phyloP scores from a whole-genome alignment of 768 basidiomycete genomes.

The Epithele typhae region DNA sequence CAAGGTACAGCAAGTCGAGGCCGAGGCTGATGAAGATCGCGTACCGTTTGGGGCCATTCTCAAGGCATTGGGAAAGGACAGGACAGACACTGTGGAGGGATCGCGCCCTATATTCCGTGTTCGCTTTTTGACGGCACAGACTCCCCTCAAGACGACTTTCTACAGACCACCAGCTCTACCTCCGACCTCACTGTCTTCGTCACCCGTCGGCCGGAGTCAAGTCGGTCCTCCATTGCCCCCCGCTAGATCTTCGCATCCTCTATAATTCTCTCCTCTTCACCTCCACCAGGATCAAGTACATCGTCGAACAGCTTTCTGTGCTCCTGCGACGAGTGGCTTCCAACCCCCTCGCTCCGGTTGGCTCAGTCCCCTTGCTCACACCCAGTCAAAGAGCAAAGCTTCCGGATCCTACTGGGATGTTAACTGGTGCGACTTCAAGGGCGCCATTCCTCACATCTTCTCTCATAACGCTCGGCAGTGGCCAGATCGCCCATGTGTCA shows the following conservation, averaged over 20 bases:
- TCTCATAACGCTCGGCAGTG: constrained; percentile 75
- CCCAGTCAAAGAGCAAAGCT: constrained; percentile 62
- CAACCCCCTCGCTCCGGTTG: constrained; percentile 66
- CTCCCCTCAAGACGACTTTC: constrained; percentile 64
- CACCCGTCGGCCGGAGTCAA: constrained; percentile 62
- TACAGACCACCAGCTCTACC: constrained; percentile 74
- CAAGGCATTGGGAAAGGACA: constrained; percentile 60
- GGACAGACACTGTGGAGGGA: constrained; percentile 52
- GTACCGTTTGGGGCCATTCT: constrained; percentile 79
- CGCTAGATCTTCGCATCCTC: constrained; percentile 75
- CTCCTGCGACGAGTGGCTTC: constrained; percentile 68
- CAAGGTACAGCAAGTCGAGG: constrained; percentile 80
- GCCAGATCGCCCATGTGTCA: constrained; percentile 84
- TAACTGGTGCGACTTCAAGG: constrained; percentile 97
- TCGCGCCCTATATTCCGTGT: constrained; percentile 78
- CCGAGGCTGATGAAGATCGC: constrained; percentile 75
- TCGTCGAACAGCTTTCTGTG: constrained; percentile 82
- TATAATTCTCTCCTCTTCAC: constrained; percentile 97
- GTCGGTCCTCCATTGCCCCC: constrained; percentile 68
- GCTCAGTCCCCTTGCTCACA: constrained; percentile 78
- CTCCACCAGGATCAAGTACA: constrained; percentile 63
- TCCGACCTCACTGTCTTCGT: constrained; percentile 94
- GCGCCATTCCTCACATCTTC: constrained; percentile 95
- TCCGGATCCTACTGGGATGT: constrained; percentile 86
- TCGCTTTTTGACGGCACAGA: constrained; percentile 94